Base-by-base conservation (phyloP, 257 asterid genomes). In the Jasminum sambac region DNA sequence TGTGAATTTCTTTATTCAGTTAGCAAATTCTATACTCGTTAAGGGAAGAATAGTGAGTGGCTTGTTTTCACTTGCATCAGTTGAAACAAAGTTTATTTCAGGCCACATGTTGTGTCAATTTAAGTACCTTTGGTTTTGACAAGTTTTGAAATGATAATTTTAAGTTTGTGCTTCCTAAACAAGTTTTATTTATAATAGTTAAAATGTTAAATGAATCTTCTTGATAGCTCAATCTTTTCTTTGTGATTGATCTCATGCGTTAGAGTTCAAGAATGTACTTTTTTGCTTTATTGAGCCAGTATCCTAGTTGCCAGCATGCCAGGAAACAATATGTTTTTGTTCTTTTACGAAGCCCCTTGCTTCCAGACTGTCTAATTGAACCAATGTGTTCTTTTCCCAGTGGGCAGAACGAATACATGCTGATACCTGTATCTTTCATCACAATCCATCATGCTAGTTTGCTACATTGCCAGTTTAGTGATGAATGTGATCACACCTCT, bases 401-500 rank as follows among this genome's bases (percentile, higher is more conserved):
- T 68, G 88, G 73, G 52, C 85, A 73, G 77, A 82, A 82, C 64
- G 82, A 81, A 74, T 85, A 83, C 77, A 79, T 77, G 88, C 69
- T 85, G 87, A 82, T 74, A 67, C 87, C 96, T 75, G 86, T 84
- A 58, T 94, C 96, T 64, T 91, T 84, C 84, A 84, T 94, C 80
- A 86, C 85, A 66, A 71, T 94, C 77, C 71, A 82, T 64, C 78
- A 82, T 43, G 67, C 79, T 73, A 75, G 83, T 79, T 72, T 70
- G 70, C 61, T 62, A 64, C 76, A 78, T 52, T 76, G 74, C 67
- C 65, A 63, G 25, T 67, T 16, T 58, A 42, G 24, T 40, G 81
- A 80, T 72, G 85, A 80, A 66, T 52, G 63, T 74, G 41, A 72
- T 74, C 5, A 63, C 72, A 30, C 76, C 13, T 65, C 78, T 46